Base-by-base conservation (phyloP, 352 stramenopile species). In the Globisporangium ultimum region DNA sequence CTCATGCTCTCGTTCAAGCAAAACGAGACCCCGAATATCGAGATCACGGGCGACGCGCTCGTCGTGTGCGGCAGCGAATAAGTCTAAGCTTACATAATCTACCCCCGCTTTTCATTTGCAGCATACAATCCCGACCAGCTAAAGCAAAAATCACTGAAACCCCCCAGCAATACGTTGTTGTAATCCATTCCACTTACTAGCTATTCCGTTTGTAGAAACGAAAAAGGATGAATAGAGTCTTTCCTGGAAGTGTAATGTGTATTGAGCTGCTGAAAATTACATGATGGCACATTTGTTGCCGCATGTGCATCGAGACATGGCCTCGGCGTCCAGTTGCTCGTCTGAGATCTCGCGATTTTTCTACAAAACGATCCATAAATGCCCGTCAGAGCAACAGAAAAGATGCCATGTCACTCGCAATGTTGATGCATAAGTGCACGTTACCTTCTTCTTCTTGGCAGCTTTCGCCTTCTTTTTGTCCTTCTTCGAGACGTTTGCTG, bases 1-100 rank as follows among this genome's bases (percentile, higher is more conserved):
- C 76, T 95, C 22, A 93, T 95, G 83, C 67, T 95, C 17, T 93
- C 81, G 22, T 92, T 86, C 67, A 95, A 93, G 64, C 82, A 90
- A 47, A 91, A 94, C 55, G 80, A 94, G 45, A 78, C 69, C 12
- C 77, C 81, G 1, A 80, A 71, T 54, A 91, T 94, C 55, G 78
- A 94, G 60, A 90, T 90, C 64, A 83, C 74, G 21, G 78, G 83
- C 42, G 78, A 90, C 55, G 60, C 75, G n/a, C 65, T 92, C 15
- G 43, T 90, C 20, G 69, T 62, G 20, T 77, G 28, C 8, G 28
- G 55, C 46, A 58, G 64, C 48, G 60, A 74, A 47, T 79, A 53
- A 8, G 13, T 10, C 8, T 36, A 10, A 11, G 0, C 17, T 8
- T 3, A 17, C 24, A 24, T 12, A 38, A 52, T 36, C 8, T 10